phyloP scores from a whole-genome alignment of 768 basidiomycete genomes.

The Dacryopinax spathularia region DNA sequence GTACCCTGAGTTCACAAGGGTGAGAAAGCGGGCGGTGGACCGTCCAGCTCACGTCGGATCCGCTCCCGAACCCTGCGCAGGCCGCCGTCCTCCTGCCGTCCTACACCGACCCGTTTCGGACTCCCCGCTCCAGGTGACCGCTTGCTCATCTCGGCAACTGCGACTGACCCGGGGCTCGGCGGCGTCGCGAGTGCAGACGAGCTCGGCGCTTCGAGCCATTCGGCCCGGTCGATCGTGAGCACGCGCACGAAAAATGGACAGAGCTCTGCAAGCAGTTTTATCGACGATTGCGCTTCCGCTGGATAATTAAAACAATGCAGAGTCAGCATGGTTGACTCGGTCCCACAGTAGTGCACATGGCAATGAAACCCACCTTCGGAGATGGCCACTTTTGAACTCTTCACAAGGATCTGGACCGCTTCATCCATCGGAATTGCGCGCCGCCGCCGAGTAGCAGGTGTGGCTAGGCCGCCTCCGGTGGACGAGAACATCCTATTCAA shows the following conservation, averaged over 20 bases:
- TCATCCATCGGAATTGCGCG: constrained; percentile 54
- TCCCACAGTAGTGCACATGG: background rate
- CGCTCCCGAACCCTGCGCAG: constrained; percentile 69
- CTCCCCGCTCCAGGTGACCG: constrained; percentile 31
- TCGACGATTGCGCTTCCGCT: constrained; percentile 63
- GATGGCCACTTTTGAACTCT: constrained; percentile 69
- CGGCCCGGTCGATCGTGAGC: constrained; percentile 44
- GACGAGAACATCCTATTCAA: constrained; percentile 54
- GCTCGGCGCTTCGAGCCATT: constrained; percentile 39
- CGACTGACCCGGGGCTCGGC: constrained; percentile 34
- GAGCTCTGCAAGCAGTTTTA: constrained; percentile 47
- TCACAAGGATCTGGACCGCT: constrained; percentile 53
- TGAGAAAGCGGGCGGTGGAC: no score
- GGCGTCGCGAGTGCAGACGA: constrained; percentile 21
- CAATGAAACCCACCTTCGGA: constrained; percentile 28
- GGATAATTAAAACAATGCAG: background rate
- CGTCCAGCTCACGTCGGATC: constrained; percentile 61
- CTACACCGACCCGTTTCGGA: constrained; percentile 57
- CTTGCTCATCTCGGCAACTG: background rate
- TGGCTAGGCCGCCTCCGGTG: constrained; percentile 30
- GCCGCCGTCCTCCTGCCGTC: constrained; percentile 48
- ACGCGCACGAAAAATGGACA: constrained; percentile 70
- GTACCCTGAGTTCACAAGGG: no score
- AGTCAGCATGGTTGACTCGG: background rate
- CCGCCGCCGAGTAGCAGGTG: constrained; percentile 50